These are phyloP conservation scores for Dothistroma pini DNA, from an alignment of 2,329 filamentous ascomycete species.

Conservation along the genomic window DNA sequence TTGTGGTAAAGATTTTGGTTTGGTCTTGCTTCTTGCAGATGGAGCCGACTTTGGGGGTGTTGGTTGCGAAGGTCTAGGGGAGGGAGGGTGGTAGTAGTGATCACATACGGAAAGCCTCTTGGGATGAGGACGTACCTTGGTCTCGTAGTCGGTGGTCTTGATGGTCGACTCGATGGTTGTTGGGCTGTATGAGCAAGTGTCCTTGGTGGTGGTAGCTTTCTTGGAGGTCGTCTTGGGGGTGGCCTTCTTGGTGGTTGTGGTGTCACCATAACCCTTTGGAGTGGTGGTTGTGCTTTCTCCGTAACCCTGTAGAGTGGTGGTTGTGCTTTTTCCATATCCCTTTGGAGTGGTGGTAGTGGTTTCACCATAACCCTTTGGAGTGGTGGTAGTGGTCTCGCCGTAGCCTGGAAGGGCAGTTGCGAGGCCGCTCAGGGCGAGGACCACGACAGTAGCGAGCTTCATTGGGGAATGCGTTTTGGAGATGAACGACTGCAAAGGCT, in stretches of 20 bases:
- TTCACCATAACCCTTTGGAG: constrained; percentile 10
- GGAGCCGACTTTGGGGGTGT: neutral
- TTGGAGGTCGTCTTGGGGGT: constrained; percentile 11
- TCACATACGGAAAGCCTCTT: neutral
- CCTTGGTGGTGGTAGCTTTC: neutral
- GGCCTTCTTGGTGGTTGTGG: constrained; percentile 8
- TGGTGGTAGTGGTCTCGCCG: constrained; percentile 7
- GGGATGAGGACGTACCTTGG: neutral
- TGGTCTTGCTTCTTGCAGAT: neutral
- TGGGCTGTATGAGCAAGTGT: constrained; percentile 1
- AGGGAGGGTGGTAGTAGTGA: neutral
- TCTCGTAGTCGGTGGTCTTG: constrained; percentile 3
- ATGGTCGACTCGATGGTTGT: constrained; percentile 11
- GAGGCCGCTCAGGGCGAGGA: constrained; percentile 20
- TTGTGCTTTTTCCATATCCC: constrained; percentile 9
- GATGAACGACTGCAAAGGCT: constrained; percentile 13
- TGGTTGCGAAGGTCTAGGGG: neutral
- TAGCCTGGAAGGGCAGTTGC: constrained; percentile 16
- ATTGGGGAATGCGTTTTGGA: constrained; percentile 20
- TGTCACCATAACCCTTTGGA: constrained; percentile 11
- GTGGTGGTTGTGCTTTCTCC: constrained; percentile 9
- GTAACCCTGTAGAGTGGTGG: constrained; percentile 14
- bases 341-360: constrained; percentile 12
- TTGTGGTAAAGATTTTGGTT: neutral
- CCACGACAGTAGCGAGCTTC: constrained; percentile 16